Evolutionary conservation across 768 basidiomycete genomes (phyloP).

Genomic region (Psilocybe cubensis): DNA sequence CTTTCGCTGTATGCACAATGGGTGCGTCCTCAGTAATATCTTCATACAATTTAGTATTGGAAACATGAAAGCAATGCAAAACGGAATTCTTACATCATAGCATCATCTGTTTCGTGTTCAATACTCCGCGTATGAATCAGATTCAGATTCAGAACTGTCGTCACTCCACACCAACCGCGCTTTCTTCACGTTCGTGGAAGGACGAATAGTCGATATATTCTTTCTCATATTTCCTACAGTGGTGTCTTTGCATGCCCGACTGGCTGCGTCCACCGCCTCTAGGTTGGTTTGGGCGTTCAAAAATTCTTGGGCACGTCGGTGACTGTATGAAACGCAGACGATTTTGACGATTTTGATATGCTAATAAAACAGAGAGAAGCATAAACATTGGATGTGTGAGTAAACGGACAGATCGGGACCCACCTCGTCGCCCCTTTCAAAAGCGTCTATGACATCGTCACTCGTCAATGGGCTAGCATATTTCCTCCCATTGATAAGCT

Average conservation of each 20-base stretch:
- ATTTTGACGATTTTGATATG: slow-evolving; percentile 7
- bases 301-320: not conserved
- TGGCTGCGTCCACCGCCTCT: not conserved
- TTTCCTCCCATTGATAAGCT: not conserved
- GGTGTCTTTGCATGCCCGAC: not conserved
- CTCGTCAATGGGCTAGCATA: slow-evolving; percentile 1
- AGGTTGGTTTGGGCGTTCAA: not conserved
- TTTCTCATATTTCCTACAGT: not conserved
- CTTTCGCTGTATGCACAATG: no score
- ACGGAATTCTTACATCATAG: no score
- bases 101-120: no score
- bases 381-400: not conserved
- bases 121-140: no score
- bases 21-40: no score
- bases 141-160: no score
- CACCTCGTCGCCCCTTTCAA: slow-evolving; percentile 18
- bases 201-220: not conserved
- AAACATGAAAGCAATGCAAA: no score
- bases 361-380: not conserved
- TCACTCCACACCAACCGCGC: not conserved
- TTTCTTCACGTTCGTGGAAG: not conserved
- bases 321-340: slow-evolving; percentile 6
- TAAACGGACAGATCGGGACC: not conserved
- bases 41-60: no score
- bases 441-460: slow-evolving; percentile 10